Conservation (phyloP, 2,329 filamentous ascomycete genomes). For the Neocucurbitaria cava region DNA sequence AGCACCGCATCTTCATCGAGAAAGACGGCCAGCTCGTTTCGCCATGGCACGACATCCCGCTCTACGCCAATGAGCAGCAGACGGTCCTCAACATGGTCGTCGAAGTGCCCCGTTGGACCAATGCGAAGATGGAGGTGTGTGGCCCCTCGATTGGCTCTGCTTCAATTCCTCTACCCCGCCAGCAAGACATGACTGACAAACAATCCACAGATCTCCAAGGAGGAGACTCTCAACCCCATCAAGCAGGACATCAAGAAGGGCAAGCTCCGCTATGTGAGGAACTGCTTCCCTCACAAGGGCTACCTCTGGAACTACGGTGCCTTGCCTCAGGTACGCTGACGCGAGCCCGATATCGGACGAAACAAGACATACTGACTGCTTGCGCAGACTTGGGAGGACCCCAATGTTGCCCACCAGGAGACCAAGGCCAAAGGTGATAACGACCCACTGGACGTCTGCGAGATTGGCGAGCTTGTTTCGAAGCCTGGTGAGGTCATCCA, state of each 20-base stretch:
- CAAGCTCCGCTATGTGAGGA: slow-evolving; percentile 98
- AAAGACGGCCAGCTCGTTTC: slow-evolving; percentile 94
- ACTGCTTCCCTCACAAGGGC: slow-evolving; percentile 99
- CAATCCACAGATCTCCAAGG: slow-evolving; percentile 85
- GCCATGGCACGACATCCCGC: slow-evolving; percentile 97
- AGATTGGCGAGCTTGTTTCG: slow-evolving; percentile 97
- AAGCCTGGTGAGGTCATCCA: slow-evolving; percentile 98
- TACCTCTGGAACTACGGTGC: slow-evolving; percentile 99
- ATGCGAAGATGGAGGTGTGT: slow-evolving; percentile 97
- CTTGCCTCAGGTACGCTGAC: slow-evolving; percentile 83
- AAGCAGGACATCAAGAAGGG: slow-evolving; percentile 99
- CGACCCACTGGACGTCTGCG: slow-evolving; percentile 98
- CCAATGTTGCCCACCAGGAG: slow-evolving; percentile 93
- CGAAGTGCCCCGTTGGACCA: slow-evolving; percentile 99
- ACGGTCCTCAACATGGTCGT: slow-evolving; percentile 99
- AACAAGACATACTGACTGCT: slow-evolving; percentile 31
- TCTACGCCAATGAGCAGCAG: slow-evolving; percentile 96
- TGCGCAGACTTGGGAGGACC: slow-evolving; percentile 95
- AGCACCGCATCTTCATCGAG: slow-evolving; percentile 97
- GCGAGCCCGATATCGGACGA: slow-evolving; percentile 37
- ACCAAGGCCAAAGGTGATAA: slow-evolving; percentile 99
- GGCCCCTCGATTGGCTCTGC: slow-evolving; percentile 15
- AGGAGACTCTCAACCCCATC: slow-evolving; percentile 97
- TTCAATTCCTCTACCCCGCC: background rate
- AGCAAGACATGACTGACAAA: slow-evolving; percentile 24